Evolutionary conservation across 148 eudicot species (phyloP).

Genomic region (Rhododendron molle): DNA sequence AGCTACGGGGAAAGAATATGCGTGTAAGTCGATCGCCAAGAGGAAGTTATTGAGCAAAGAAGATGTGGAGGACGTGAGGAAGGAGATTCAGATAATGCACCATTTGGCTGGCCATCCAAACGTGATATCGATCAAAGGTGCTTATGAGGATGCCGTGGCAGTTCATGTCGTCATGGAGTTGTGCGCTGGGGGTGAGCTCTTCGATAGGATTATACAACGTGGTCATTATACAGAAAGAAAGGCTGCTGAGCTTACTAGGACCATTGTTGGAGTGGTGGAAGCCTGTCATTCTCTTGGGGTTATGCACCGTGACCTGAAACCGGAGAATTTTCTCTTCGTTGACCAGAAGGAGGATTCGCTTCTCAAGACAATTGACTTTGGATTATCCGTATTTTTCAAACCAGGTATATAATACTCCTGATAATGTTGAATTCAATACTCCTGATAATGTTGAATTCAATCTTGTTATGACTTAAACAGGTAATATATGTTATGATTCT

Average conservation of each 20-base stretch:
- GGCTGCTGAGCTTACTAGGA: slow-evolving; percentile 50
- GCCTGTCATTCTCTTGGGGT: slow-evolving; percentile 61
- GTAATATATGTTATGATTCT: neutral
- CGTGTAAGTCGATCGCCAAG: slow-evolving; percentile 57
- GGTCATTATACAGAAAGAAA: slow-evolving; percentile 57
- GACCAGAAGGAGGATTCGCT: slow-evolving; percentile 52
- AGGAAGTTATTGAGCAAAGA: slow-evolving; percentile 49
- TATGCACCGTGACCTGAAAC: slow-evolving; percentile 58
- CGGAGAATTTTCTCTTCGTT: slow-evolving; percentile 56
- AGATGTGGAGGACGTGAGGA: slow-evolving; percentile 63
- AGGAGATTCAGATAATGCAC: slow-evolving; percentile 70
- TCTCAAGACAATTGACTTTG: slow-evolving; percentile 61
- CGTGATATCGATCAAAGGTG: slow-evolving; percentile 45
- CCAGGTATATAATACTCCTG: slow-evolving; percentile 37
- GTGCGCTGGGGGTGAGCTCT: slow-evolving; percentile 63
- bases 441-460: neutral
- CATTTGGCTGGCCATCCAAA: slow-evolving; percentile 55
- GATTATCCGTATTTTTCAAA: slow-evolving; percentile 58
- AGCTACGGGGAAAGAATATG: slow-evolving; percentile 39
- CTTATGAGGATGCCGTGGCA: slow-evolving; percentile 52
- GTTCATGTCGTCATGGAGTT: slow-evolving; percentile 63
- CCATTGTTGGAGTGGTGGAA: slow-evolving; percentile 52
- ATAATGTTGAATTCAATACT: neutral
- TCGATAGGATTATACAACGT: slow-evolving; percentile 52
- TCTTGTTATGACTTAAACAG: neutral